phyloP scores from a whole-genome alignment of 2,329 filamentous ascomycete species.

The Fusarium longipes region DNA sequence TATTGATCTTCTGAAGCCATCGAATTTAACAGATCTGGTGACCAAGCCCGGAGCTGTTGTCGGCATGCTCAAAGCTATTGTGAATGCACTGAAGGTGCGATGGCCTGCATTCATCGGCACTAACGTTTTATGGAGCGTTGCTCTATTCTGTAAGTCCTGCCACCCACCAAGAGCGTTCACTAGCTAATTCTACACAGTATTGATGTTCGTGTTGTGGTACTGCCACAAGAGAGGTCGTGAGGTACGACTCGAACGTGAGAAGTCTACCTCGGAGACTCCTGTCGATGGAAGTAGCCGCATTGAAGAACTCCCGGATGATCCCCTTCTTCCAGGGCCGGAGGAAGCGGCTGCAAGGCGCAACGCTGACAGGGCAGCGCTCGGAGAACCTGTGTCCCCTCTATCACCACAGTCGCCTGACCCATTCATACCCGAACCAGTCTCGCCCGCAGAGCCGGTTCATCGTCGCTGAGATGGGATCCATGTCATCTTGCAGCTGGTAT shows the following conservation, averaged over 20 bases:
- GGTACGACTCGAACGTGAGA: constrained; percentile 76
- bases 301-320: constrained; percentile 64
- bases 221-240: constrained; percentile 95
- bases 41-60: constrained; percentile 89
- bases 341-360: constrained; percentile 12
- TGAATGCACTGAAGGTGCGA: constrained; percentile 85
- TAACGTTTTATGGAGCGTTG: constrained; percentile 90
- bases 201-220: constrained; percentile 97
- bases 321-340: constrained; percentile 53
- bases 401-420: constrained; percentile 25
- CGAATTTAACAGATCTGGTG: constrained; percentile 80
- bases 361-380: constrained; percentile 3
- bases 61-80: constrained; percentile 86
- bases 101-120: constrained; percentile 94
- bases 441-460: constrained; percentile 12
- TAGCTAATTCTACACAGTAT: constrained; percentile 62
- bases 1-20: constrained; percentile 75
- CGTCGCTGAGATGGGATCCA: constrained; percentile 19
- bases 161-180: background rate
- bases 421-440: constrained; percentile 18
- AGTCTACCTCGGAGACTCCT: constrained; percentile 49
- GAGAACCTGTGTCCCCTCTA: constrained; percentile 38
- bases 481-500: background rate
- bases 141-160: constrained; percentile 77
- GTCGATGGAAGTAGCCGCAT: constrained; percentile 56